A percentile compares a stretch with the other conserved stretches of the same genome.
Evolutionary conservation across 192 early-diverging fungal genomes (phyloP).

Genomic region (Dissophora ornata): DNA sequence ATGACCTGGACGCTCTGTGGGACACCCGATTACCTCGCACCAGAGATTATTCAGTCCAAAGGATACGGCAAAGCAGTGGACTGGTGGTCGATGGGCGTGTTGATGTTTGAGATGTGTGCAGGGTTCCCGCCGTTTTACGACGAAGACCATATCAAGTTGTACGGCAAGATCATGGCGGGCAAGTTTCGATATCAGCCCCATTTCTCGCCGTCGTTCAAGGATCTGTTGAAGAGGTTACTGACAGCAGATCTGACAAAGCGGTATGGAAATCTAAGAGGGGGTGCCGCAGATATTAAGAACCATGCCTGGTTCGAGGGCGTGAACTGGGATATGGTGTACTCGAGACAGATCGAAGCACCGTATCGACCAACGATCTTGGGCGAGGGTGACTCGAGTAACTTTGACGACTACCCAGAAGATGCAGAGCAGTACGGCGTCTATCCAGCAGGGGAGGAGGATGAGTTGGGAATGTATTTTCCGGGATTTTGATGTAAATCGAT

Average conservation of each 20-base stretch:
- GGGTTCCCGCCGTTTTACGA: constrained; percentile 96
- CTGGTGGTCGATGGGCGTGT: constrained; percentile 93
- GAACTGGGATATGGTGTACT: constrained; percentile 85
- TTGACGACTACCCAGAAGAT: constrained; percentile 66
- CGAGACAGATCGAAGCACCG: constrained; percentile 82
- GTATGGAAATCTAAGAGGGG: constrained; percentile 86
- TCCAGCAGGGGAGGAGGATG: constrained; percentile 38
- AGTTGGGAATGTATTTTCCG: constrained; percentile 40
- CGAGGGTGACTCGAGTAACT: constrained; percentile 90
- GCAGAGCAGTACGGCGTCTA: constrained; percentile 60
- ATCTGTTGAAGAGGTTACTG: constrained; percentile 83
- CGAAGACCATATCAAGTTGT: constrained; percentile 91
- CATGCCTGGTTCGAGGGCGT: constrained; percentile 96
- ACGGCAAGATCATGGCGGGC: constrained; percentile 92
- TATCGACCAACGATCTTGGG: constrained; percentile 84
- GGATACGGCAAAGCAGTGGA: constrained; percentile 94
- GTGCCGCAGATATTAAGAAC: constrained; percentile 89
- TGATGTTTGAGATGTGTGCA: constrained; percentile 95
- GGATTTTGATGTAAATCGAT: constrained; percentile 31
- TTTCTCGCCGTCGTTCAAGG: constrained; percentile 85
- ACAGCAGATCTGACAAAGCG: constrained; percentile 85
- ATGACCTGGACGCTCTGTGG: constrained; percentile 90
- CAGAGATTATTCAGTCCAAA: constrained; percentile 90
- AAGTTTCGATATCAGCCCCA: constrained; percentile 84
- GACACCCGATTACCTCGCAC: constrained; percentile 85